A percentile compares a stretch with the other conserved stretches of the same genome.
Conservation (phyloP, 495 filamentous ascomycete genomes). For the Chlorociboria aeruginascens region DNA sequence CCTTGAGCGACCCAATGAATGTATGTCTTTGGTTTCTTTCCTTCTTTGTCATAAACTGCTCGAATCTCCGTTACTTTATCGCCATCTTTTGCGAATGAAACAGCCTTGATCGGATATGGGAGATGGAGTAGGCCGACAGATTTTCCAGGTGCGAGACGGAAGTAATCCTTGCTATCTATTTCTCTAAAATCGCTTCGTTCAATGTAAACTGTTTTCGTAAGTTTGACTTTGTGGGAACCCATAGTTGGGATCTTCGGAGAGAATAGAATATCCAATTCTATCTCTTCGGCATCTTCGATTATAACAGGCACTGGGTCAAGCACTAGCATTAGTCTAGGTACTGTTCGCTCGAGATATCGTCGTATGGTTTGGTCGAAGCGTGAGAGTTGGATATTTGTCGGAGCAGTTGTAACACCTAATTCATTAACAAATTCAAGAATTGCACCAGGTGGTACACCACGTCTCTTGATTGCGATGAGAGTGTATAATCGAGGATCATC, state of each 20-base stretch:
- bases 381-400: slow-evolving; percentile 51
- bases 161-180: slow-evolving; percentile 73
- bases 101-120: slow-evolving; percentile 72
- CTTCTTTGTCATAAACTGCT: slow-evolving; percentile 53
- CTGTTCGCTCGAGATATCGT: slow-evolving; percentile 62
- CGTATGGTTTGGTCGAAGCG: slow-evolving; percentile 63
- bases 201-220: slow-evolving; percentile 83
- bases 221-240: slow-evolving; percentile 48
- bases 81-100: slow-evolving; percentile 61
- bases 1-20: slow-evolving; percentile 81
- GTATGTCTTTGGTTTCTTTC: slow-evolving; percentile 75
- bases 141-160: slow-evolving; percentile 87
- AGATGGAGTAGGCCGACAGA: slow-evolving; percentile 76
- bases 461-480: slow-evolving; percentile 60
- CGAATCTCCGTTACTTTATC: slow-evolving; percentile 60
- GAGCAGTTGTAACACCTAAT: slow-evolving; percentile 63
- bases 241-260: slow-evolving; percentile 50
- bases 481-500: slow-evolving; percentile 77
- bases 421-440: slow-evolving; percentile 72
- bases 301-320: slow-evolving; percentile 60
- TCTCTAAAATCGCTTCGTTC: slow-evolving; percentile 89
- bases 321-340: slow-evolving; percentile 70
- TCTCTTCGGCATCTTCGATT: slow-evolving; percentile 55
- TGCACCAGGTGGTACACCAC: slow-evolving; percentile 71
- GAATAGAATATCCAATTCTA: slow-evolving; percentile 51